Evolutionary conservation across 2,329 filamentous ascomycete genomes (phyloP).

Genomic region (Huntiella bhutanensis): DNA sequence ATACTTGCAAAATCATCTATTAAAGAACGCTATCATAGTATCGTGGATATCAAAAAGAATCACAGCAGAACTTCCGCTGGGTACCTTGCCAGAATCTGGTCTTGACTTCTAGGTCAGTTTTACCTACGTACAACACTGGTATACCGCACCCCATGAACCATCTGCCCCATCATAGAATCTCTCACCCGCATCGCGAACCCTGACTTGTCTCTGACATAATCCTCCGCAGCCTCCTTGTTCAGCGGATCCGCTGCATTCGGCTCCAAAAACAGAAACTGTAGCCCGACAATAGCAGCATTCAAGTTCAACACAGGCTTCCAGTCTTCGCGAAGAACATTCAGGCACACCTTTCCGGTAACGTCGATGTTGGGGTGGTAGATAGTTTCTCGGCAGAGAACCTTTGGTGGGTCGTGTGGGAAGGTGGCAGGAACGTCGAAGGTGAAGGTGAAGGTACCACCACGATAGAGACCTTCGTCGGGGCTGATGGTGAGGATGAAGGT

Average conservation of each 20-base stretch:
- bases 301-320: conserved; percentile 98
- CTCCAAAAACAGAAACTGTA: conserved; percentile 93
- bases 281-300: conserved; percentile 86
- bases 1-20: no score
- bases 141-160: background rate
- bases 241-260: conserved; percentile 94
- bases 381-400: conserved; percentile 92
- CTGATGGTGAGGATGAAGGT: conserved; percentile 68
- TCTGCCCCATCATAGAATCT: conserved; percentile 49
- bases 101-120: no score
- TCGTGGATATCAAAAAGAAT: no score
- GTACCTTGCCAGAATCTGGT: no score
- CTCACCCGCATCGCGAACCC: conserved; percentile 83
- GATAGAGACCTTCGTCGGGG: conserved; percentile 78
- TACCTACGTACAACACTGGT: background rate
- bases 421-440: conserved; percentile 82
- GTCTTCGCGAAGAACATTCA: conserved; percentile 93
- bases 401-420: conserved; percentile 93
- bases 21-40: no score
- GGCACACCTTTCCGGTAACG: conserved; percentile 87
- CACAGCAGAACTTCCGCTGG: no score
- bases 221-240: conserved; percentile 94
- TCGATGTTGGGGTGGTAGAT: conserved; percentile 99
- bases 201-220: conserved; percentile 69
- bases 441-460: conserved; percentile 72